Evolutionary conservation across 192 early-diverging fungal species (phyloP).

Genomic region (Lobosporangium transversale): DNA sequence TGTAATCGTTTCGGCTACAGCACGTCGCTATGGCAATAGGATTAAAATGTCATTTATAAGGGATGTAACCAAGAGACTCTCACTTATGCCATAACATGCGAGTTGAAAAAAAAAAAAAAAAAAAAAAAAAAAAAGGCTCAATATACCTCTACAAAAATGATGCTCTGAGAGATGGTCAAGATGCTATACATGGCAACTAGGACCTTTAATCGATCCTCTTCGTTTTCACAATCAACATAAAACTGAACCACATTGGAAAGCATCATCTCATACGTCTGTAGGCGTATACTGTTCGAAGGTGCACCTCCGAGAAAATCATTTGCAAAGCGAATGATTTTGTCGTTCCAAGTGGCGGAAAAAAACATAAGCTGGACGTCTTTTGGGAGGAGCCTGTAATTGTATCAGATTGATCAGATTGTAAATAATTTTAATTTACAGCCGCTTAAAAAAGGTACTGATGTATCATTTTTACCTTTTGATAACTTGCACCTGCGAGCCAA

Average conservation of each 20-base stretch:
- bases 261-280: constrained; percentile 84
- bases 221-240: constrained; percentile 91
- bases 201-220: constrained; percentile 79
- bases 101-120: neutral
- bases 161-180: constrained; percentile 93
- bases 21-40: constrained; percentile 63
- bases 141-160: constrained; percentile 89
- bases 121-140: constrained; percentile 1
- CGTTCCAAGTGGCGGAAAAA: constrained; percentile 95
- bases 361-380: constrained; percentile 79
- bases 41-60: no score
- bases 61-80: constrained; percentile 12
- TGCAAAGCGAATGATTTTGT: constrained; percentile 77
- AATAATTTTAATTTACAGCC: no score
- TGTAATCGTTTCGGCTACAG: constrained; percentile 65
- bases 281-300: constrained; percentile 84
- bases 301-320: constrained; percentile 74
- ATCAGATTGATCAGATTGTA: no score
- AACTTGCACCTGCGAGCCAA: constrained; percentile 84
- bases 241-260: constrained; percentile 93
- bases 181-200: constrained; percentile 78
- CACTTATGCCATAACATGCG: neutral
- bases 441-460: no score
- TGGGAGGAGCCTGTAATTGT: constrained; percentile 69
- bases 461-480: constrained; percentile 81